phyloP scores from a whole-genome alignment of 768 basidiomycete genomes.

The Tremella fuciformis region DNA sequence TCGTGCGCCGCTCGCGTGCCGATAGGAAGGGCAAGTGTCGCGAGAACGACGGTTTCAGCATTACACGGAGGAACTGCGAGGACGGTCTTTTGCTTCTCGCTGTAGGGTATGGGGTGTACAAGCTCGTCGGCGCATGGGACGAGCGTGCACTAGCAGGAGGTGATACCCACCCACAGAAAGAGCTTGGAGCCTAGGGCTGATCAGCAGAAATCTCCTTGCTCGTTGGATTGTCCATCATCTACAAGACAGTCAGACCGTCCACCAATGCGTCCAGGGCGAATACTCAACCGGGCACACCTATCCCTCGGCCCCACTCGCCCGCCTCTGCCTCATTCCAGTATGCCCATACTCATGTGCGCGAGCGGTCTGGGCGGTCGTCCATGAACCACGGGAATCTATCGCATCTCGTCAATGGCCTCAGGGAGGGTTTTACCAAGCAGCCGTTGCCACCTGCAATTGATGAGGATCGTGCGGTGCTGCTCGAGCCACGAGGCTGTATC shows the following conservation, averaged over 20 bases:
- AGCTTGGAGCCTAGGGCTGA: neutral
- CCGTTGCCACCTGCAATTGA: neutral
- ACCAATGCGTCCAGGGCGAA: neutral
- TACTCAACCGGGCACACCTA: conserved; percentile 11
- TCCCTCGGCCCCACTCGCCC: conserved; percentile 20
- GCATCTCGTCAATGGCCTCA: conserved; percentile 5
- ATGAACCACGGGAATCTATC: conserved; percentile 2
- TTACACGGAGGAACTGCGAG: conserved; percentile 41
- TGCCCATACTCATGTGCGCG: conserved; percentile 8
- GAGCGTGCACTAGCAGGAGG: conserved; percentile 42
- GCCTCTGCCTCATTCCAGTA: conserved; percentile 1
- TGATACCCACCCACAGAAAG: conserved; percentile 9
- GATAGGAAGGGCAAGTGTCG: conserved; percentile 14
- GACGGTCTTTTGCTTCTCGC: conserved; percentile 32
- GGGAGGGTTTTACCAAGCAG: neutral
- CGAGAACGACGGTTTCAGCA: conserved; percentile 1
- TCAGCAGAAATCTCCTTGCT: conserved; percentile 34
- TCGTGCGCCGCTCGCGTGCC: conserved; percentile 5
- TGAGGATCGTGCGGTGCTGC: conserved; percentile 18
- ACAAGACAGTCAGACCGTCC: conserved; percentile 15
- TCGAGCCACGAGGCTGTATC: conserved; percentile 40
- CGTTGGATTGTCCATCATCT: conserved; percentile 34
- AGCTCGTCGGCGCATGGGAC: conserved; percentile 30
- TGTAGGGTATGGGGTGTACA: conserved; percentile 27
- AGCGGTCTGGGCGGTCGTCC: conserved; percentile 10